phyloP scores from a whole-genome alignment of 2,329 filamentous ascomycete genomes.

The Zasmidium cellare region DNA sequence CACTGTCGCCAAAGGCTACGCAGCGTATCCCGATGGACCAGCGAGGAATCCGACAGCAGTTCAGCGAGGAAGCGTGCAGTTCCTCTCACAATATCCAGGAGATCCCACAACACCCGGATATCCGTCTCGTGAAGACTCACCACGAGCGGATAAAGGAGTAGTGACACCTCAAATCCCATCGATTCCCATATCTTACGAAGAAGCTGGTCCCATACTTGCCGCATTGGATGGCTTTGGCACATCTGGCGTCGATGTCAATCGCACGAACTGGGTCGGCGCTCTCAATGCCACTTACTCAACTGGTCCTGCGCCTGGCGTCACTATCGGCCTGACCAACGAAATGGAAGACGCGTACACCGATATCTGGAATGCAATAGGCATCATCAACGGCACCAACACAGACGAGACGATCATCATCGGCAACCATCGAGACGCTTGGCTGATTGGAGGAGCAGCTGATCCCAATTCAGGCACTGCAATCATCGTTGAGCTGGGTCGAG shows the following conservation, averaged over 20 bases:
- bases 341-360: slow-evolving; percentile 81
- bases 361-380: slow-evolving; percentile 72
- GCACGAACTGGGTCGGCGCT: slow-evolving; percentile 67
- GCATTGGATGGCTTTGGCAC: slow-evolving; percentile 82
- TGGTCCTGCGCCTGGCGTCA: slow-evolving; percentile 70
- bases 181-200: slow-evolving; percentile 78
- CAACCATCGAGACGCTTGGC: slow-evolving; percentile 58
- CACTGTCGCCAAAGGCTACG: slow-evolving; percentile 48
- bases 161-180: slow-evolving; percentile 78
- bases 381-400: slow-evolving; percentile 65
- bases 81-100: slow-evolving; percentile 62
- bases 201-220: slow-evolving; percentile 77
- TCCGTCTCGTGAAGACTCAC: slow-evolving; percentile 76
- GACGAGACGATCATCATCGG: slow-evolving; percentile 57
- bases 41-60: slow-evolving; percentile 48
- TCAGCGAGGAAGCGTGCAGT: slow-evolving; percentile 54
- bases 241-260: slow-evolving; percentile 44
- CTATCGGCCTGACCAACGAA: slow-evolving; percentile 73
- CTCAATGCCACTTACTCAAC: slow-evolving; percentile 75
- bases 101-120: slow-evolving; percentile 84
- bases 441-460: slow-evolving; percentile 54
- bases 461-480: slow-evolving; percentile 54
- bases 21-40: slow-evolving; percentile 44
- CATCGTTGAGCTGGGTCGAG: slow-evolving; percentile 52
- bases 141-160: slow-evolving; percentile 64